Percentiles rank a stretch among this genome's conserved stretches.
phyloP scores from a whole-genome alignment of 306 rosid genomes.

The Hippophae gyantsensis region DNA sequence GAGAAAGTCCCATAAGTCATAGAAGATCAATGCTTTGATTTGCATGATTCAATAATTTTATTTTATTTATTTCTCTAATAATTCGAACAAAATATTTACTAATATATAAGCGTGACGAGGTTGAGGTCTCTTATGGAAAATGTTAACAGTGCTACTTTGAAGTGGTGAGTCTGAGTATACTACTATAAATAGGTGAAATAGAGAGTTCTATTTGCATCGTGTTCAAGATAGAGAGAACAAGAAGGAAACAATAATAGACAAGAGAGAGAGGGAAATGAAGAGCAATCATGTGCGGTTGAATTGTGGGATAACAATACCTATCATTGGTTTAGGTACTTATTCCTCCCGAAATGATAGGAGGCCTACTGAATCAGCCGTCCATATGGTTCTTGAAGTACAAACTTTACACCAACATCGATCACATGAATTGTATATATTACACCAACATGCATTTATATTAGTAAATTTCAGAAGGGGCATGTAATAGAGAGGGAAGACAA shows the following conservation, averaged over 20 bases:
- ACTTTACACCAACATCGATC: neutral
- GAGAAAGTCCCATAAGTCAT: constrained; percentile 55
- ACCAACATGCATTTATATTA: too few species aligned
- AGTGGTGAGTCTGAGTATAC: too few species aligned
- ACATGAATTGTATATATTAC: too few species aligned
- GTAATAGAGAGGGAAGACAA: too few species aligned
- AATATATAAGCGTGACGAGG: constrained; percentile 7
- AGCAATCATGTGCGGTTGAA: constrained; percentile 52
- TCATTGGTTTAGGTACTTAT: constrained; percentile 77
- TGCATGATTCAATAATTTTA: constrained; percentile 31
- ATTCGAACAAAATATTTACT: neutral
- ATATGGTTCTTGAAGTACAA: constrained; percentile 64
- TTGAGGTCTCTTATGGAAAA: constrained; percentile 20
- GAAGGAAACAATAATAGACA: neutral
- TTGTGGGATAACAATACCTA: constrained; percentile 69
- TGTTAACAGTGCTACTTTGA: constrained; percentile 26
- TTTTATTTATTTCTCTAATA: constrained; percentile 6
- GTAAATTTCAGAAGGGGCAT: too few species aligned
- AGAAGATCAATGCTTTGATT: constrained; percentile 57
- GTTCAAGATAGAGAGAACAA: constrained; percentile 12
- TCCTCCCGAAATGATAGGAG: constrained; percentile 51
- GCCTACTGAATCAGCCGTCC: constrained; percentile 53
- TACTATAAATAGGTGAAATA: constrained; percentile 34
- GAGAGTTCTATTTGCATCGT: constrained; percentile 21
- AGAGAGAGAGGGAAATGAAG: constrained; percentile 28